Evolutionary conservation across 805 yeast species (phyloP).

Genomic region (Sugiyamaella chiloensis): DNA sequence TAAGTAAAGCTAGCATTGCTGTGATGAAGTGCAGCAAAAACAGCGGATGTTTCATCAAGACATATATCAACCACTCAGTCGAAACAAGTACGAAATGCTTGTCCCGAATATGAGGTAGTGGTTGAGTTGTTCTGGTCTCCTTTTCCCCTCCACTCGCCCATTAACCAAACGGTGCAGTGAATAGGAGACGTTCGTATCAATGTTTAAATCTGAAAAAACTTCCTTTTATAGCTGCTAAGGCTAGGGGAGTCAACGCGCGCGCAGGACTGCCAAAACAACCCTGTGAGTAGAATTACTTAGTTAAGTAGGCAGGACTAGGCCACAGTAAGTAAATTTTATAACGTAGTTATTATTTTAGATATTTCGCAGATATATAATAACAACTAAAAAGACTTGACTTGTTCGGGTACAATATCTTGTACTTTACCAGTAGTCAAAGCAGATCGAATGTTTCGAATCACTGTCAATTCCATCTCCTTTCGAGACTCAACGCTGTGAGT

Average conservation of each 20-base stretch:
- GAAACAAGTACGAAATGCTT: conserved; percentile 8
- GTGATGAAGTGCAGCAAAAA: no score
- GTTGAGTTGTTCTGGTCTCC: conserved; percentile 28
- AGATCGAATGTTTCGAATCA: conserved; percentile 62
- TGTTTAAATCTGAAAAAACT: conserved; percentile 15
- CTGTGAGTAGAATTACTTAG: no score
- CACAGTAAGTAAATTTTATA: no score
- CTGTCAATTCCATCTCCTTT: conserved; percentile 75
- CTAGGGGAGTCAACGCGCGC: no score
- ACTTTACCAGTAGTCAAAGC: conserved; percentile 66
- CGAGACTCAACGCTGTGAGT: conserved; percentile 43
- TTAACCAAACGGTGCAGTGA: conserved; percentile 31
- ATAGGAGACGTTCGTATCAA: conserved; percentile 35
- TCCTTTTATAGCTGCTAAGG: conserved; percentile 4
- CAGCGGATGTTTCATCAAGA: no score
- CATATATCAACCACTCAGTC: conserved; percentile 3
- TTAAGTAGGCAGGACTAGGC: no score
- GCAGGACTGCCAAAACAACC: no score
- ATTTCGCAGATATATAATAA: conserved; percentile 9
- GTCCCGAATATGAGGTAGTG: no score
- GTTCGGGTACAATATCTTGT: conserved; percentile 75
- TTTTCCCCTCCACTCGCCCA: conserved; percentile 36
- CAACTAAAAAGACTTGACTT: neutral
- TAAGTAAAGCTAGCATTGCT: no score
- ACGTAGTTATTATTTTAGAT: no score